Evolutionary conservation across 495 filamentous ascomycete genomes (phyloP).

Genomic region (Hyaloscypha hepaticicola): DNA sequence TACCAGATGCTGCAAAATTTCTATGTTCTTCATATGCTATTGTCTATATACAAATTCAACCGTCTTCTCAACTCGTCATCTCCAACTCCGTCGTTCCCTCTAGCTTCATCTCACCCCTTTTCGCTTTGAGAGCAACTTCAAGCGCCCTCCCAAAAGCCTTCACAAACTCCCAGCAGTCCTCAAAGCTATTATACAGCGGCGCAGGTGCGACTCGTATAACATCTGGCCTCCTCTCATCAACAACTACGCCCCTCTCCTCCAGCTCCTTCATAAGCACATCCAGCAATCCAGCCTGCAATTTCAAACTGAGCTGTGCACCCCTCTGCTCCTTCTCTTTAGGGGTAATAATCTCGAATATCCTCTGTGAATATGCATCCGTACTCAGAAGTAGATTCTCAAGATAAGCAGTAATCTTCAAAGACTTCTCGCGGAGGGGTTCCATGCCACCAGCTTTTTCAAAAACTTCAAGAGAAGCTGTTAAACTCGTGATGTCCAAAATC

Average conservation of each 20-base stretch:
- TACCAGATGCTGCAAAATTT: neutral
- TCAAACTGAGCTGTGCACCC: slow-evolving; percentile 84
- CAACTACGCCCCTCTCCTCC: slow-evolving; percentile 68
- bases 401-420: slow-evolving; percentile 72
- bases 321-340: slow-evolving; percentile 68
- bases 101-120: neutral
- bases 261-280: slow-evolving; percentile 66
- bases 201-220: slow-evolving; percentile 91
- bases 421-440: slow-evolving; percentile 68
- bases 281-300: slow-evolving; percentile 65
- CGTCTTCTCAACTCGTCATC: slow-evolving; percentile 15
- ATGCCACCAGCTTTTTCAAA: slow-evolving; percentile 74
- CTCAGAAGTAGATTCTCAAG: slow-evolving; percentile 66
- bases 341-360: slow-evolving; percentile 73
- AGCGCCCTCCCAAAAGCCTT: slow-evolving; percentile 59
- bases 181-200: slow-evolving; percentile 84
- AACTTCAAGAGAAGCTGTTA: slow-evolving; percentile 74
- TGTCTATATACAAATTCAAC: neutral
- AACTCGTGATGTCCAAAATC: slow-evolving; percentile 63
- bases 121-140: slow-evolving; percentile 28
- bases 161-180: slow-evolving; percentile 77
- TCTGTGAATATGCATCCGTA: slow-evolving; percentile 40
- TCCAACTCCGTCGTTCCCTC: slow-evolving; percentile 12
- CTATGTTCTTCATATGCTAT: neutral
- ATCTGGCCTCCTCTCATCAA: slow-evolving; percentile 87